These are phyloP conservation scores for Agrocybe chaxingu DNA, from an alignment of 768 basidiomycete genomes.

Conservation along the genomic window DNA sequence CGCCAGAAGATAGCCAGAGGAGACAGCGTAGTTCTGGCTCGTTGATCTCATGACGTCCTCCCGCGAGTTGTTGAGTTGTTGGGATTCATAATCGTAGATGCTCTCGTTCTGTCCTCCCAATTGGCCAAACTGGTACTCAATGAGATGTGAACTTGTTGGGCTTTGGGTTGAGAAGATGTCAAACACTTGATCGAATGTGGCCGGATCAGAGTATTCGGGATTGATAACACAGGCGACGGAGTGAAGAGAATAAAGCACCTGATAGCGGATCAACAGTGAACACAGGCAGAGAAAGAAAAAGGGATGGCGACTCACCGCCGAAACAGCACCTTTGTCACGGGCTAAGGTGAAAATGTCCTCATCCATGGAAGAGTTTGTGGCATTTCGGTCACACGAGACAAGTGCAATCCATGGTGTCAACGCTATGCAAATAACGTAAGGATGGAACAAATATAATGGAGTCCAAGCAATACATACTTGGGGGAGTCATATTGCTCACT, in stretches of 20 bases:
- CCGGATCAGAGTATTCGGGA: slow-evolving; percentile 59
- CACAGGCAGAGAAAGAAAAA: neutral
- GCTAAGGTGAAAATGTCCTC: slow-evolving; percentile 84
- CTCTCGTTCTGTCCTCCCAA: slow-evolving; percentile 48
- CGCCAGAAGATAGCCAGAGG: slow-evolving; percentile 67
- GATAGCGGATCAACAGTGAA: neutral
- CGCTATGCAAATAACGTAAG: slow-evolving; percentile 34
- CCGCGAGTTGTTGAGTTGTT: slow-evolving; percentile 54
- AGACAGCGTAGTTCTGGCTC: slow-evolving; percentile 34
- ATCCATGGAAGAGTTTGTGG: slow-evolving; percentile 56
- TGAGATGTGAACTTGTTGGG: slow-evolving; percentile 52
- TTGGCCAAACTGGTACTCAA: slow-evolving; percentile 59
- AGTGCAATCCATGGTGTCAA: slow-evolving; percentile 90
- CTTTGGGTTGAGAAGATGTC: slow-evolving; percentile 76
- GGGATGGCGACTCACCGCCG: slow-evolving; percentile 51
- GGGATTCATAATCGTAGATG: slow-evolving; percentile 58
- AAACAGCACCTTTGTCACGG: slow-evolving; percentile 71
- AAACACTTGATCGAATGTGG: slow-evolving; percentile 66
- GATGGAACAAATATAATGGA: neutral
- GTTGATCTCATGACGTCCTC: slow-evolving; percentile 42
- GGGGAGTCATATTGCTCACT: slow-evolving; percentile 44
- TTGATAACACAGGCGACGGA: slow-evolving; percentile 77
- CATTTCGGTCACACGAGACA: slow-evolving; percentile 78
- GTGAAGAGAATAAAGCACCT: slow-evolving; percentile 78
- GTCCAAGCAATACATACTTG: slow-evolving; percentile 30